A percentile compares a stretch with the other conserved stretches of the same genome.
Conservation (phyloP, 2,329 filamentous ascomycete genomes). For the Lasiodiplodia sp. region DNA sequence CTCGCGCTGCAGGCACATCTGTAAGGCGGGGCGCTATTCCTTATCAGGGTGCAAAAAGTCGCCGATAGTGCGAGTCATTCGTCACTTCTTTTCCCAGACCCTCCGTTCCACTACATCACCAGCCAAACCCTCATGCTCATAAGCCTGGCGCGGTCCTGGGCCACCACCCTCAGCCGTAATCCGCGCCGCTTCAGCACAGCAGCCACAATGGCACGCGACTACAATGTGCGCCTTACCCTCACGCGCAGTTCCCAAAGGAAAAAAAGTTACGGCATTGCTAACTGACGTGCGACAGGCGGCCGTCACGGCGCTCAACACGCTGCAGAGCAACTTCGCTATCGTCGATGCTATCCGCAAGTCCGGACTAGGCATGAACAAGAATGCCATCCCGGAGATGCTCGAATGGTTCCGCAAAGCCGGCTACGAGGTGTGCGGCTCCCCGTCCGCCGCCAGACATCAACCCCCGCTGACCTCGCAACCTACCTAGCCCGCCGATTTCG, state of each 20-base stretch:
- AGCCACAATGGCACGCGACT: conserved; percentile 32
- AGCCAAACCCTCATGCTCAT: conserved; percentile 27
- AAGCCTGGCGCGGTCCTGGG: conserved; percentile 24
- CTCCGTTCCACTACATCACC: conserved; percentile 3
- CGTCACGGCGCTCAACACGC: conserved; percentile 74
- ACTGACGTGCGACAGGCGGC: conserved; percentile 61
- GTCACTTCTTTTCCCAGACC: conserved; percentile 8
- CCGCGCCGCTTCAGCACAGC: conserved; percentile 15
- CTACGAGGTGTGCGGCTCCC: conserved; percentile 67
- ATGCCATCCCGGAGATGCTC: conserved; percentile 81
- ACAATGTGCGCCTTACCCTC: conserved; percentile 29
- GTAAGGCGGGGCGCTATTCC: background rate
- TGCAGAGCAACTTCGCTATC: conserved; percentile 80
- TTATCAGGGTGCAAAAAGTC: conserved; percentile 7
- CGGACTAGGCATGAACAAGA: conserved; percentile 74
- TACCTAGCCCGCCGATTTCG: conserved; percentile 65
- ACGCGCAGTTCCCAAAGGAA: background rate
- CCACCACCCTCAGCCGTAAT: conserved; percentile 4
- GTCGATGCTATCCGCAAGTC: conserved; percentile 80
- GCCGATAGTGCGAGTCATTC: conserved; percentile 21
- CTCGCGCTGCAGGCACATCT: background rate
- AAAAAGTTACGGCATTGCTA: background rate
- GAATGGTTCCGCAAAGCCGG: conserved; percentile 79
- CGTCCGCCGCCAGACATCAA: background rate
- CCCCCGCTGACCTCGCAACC: conserved; percentile 3